Percentiles rank a stretch among this genome's conserved stretches.
Evolutionary conservation across 2,329 filamentous ascomycete genomes (phyloP).

Genomic region (Colletotrichum spaethianum): DNA sequence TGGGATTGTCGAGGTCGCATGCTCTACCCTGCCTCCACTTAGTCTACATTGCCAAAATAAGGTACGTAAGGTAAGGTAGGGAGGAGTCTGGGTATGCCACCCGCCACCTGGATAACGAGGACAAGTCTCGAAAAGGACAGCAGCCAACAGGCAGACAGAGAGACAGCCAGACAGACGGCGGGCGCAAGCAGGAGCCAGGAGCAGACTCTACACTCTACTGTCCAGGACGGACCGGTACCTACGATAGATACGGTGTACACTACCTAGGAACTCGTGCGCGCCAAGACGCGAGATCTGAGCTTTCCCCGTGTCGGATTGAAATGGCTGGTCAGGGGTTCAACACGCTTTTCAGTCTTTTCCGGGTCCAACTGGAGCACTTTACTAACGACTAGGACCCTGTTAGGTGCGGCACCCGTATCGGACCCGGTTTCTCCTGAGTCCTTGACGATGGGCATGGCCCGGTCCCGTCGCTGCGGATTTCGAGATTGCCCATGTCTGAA

Average conservation of each 20-base stretch:
- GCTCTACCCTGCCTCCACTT: not conserved
- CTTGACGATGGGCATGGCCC: constrained; percentile 17
- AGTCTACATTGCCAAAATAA: no score
- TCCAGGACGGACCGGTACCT: no score
- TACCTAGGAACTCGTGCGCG: not conserved
- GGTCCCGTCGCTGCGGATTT: constrained; percentile 8
- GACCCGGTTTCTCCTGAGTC: constrained; percentile 18
- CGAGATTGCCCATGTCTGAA: constrained; percentile 16
- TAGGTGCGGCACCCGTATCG: not conserved
- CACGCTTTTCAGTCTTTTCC: constrained; percentile 8
- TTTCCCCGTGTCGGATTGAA: constrained; percentile 30
- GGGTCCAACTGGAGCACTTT: not conserved
- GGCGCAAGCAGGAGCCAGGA: not conserved
- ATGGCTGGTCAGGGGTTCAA: constrained; percentile 22
- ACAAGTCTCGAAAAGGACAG: not conserved
- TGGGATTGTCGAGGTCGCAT: not conserved
- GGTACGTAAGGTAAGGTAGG: no score
- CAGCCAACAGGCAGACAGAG: not conserved
- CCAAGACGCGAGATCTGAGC: constrained; percentile 37
- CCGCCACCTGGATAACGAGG: not conserved
- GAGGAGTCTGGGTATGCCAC: no score
- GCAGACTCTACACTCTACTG: not conserved
- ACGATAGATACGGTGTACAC: no score
- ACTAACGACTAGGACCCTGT: not conserved
- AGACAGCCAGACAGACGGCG: not conserved